Conservation (phyloP, 75 land plant genomes). For the Selaginella moellendorffii region DNA sequence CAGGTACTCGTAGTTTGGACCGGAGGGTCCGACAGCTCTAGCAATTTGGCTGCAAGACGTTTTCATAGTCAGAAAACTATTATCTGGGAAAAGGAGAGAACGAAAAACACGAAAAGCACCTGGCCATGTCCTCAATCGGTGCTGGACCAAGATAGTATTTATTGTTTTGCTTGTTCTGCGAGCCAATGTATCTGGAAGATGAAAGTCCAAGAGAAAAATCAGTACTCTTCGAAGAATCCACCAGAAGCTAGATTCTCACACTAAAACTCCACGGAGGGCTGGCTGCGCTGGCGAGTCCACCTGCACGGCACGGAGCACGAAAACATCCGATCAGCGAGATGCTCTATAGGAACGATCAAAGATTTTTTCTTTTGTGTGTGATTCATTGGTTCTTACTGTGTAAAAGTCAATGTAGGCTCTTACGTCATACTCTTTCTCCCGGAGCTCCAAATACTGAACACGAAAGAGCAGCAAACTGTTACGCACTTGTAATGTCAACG, state of each 20-base stretch:
- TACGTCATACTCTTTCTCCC: conserved; percentile 16
- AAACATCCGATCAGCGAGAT: not conserved
- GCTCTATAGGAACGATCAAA: not conserved
- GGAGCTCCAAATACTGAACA: not conserved
- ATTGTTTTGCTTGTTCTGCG: not conserved
- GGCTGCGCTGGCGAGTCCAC: not conserved
- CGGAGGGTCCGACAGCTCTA: not conserved
- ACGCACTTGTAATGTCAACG: no score
- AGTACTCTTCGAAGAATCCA: not conserved
- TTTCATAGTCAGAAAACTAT: not conserved
- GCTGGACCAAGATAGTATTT: conserved; percentile 4
- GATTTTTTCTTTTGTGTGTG: not conserved
- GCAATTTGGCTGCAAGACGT: conserved; percentile 3
- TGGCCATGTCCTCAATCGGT: conserved; percentile 2
- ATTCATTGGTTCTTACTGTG: not conserved
- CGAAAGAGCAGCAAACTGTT: not conserved
- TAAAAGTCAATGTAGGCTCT: conserved; percentile 6
- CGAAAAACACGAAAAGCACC: not conserved
- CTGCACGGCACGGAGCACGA: not conserved
- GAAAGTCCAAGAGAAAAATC: not conserved
- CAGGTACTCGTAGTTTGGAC: conserved; percentile 7
- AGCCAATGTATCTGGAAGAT: conserved; percentile 1
- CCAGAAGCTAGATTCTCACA: not conserved
- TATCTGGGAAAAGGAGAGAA: no score
- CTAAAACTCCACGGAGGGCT: conserved; percentile 2